phyloP scores from a whole-genome alignment of 768 basidiomycete genomes.

The Boletus bicolor region DNA sequence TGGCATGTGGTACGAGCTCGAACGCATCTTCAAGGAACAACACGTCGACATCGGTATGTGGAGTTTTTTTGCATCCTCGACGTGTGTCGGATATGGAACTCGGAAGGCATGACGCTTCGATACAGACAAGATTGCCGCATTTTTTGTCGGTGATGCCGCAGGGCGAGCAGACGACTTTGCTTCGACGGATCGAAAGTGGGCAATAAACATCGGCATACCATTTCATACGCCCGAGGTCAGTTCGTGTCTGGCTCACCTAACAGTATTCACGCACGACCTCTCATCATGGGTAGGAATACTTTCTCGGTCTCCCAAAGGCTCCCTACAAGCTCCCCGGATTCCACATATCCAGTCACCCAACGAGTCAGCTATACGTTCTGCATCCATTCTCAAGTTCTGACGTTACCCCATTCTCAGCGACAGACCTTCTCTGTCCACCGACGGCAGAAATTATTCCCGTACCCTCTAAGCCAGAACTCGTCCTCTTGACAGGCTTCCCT shows the following conservation, averaged over 20 bases:
- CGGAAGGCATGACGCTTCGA: background rate
- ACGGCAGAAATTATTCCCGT: slow-evolving; percentile 15
- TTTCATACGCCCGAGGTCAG: slow-evolving; percentile 85
- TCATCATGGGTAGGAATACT: slow-evolving; percentile 63
- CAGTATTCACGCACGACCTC: background rate
- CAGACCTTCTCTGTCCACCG: slow-evolving; percentile 33
- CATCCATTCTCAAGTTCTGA: background rate
- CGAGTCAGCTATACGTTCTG: slow-evolving; percentile 14
- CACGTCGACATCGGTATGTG: slow-evolving; percentile 62
- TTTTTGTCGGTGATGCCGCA: slow-evolving; percentile 90
- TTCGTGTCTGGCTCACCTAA: background rate
- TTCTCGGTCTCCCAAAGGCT: slow-evolving; percentile 50
- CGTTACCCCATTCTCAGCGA: slow-evolving; percentile 28
- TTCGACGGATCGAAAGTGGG: slow-evolving; percentile 83
- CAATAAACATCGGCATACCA: slow-evolving; percentile 65
- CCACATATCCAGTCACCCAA: slow-evolving; percentile 48
- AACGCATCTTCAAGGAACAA: slow-evolving; percentile 54
- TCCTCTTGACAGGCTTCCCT: slow-evolving; percentile 62
- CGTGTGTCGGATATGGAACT: background rate
- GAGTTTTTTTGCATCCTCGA: too few relatives aligned
- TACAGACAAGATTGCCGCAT: slow-evolving; percentile 61
- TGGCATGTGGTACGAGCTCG: slow-evolving; percentile 80
- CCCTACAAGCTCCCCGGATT: slow-evolving; percentile 63
- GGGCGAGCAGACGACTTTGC: slow-evolving; percentile 77
- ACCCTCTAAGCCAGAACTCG: slow-evolving; percentile 39